phyloP scores from a whole-genome alignment of 768 basidiomycete species.

The Tremella fuciformis region DNA sequence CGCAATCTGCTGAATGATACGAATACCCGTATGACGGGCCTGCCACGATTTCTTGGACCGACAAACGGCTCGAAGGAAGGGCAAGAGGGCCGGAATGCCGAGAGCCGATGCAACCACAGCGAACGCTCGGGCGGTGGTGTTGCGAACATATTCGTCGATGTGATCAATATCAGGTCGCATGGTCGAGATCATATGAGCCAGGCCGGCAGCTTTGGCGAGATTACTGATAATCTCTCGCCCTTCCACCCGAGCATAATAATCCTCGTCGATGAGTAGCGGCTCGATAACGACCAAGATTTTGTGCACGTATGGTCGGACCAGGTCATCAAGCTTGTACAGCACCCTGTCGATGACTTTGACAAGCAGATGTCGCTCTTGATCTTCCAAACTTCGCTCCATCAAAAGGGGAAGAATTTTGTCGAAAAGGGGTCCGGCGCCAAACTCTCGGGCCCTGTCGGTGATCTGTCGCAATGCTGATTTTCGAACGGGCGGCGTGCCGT shows the following conservation, averaged over 20 bases:
- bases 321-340: conserved; percentile 96
- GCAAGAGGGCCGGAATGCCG: conserved; percentile 93
- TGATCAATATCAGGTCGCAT: conserved; percentile 99
- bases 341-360: conserved; percentile 99
- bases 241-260: conserved; percentile 77
- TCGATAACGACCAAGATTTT: conserved; percentile 99
- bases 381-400: conserved; percentile 81
- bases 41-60: conserved; percentile 99
- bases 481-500: conserved; percentile 95
- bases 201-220: conserved; percentile 94
- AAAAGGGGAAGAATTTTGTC: conserved; percentile 97
- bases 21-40: conserved; percentile 97
- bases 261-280: conserved; percentile 96
- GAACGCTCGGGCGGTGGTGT: conserved; percentile 97
- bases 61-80: conserved; percentile 97
- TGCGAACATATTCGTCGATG: conserved; percentile 97
- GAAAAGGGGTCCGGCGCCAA: conserved; percentile 95
- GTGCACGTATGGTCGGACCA: conserved; percentile 98
- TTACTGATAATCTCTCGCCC: conserved; percentile 99
- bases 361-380: conserved; percentile 94
- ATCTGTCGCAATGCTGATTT: conserved; percentile 97
- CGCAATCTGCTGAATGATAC: conserved; percentile 98
- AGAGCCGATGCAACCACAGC: conserved; percentile 98
- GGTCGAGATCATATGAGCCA: conserved; percentile 99
- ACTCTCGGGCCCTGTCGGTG: conserved; percentile 97